phyloP scores from a whole-genome alignment of 2,329 filamentous ascomycete species.

The Paecilomyces fulvus region DNA sequence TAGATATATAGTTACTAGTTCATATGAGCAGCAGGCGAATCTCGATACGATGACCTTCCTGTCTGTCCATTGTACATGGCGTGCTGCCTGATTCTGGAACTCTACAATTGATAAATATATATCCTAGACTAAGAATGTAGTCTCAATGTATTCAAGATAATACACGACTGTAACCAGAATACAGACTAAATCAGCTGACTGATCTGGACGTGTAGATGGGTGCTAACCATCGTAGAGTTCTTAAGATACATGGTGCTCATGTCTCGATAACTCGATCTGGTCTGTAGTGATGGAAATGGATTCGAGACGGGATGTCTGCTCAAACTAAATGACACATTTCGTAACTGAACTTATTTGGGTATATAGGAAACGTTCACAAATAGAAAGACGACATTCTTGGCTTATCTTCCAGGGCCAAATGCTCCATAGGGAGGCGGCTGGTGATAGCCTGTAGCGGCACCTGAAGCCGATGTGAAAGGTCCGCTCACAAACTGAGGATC shows the following conservation, averaged over 20 bases:
- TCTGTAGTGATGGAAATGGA: background rate
- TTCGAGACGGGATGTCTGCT: background rate
- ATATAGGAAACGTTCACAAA: background rate
- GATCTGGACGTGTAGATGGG: background rate
- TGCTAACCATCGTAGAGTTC: background rate
- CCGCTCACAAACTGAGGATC: constrained; percentile 24
- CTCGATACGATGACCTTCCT: no score
- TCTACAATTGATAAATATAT: background rate
- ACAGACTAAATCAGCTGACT: background rate
- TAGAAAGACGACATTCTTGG: background rate
- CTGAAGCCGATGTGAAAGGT: constrained; percentile 16
- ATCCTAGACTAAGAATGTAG: background rate
- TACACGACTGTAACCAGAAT: background rate
- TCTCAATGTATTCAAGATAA: background rate
- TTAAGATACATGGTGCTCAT: background rate
- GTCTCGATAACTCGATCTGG: background rate
- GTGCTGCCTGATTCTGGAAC: no score
- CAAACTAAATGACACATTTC: background rate
- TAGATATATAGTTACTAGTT: no score
- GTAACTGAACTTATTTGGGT: background rate
- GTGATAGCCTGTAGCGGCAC: constrained; percentile 1
- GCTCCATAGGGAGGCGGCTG: constrained; percentile 3
- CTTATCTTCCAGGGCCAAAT: background rate
- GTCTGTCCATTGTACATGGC: no score
- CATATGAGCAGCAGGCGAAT: no score